These are phyloP conservation scores for Triglochin maritima DNA, from an alignment of 106 monocot genomes.

Conservation along the genomic window DNA sequence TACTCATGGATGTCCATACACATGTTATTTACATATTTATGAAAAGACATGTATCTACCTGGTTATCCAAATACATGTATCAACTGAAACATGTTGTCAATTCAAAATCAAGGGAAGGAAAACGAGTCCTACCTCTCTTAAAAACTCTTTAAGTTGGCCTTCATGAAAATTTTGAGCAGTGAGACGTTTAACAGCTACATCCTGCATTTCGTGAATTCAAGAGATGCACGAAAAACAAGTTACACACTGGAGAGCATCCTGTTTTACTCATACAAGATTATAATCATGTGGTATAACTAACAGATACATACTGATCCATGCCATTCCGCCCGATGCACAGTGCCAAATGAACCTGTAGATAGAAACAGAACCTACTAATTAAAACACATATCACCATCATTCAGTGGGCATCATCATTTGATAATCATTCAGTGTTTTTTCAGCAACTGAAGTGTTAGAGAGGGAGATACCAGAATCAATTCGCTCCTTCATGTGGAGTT, in stretches of 20 bases:
- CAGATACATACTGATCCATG: constrained; percentile 58
- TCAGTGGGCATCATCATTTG: too few relatives aligned
- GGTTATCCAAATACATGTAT: too few relatives aligned
- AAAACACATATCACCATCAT: too few relatives aligned
- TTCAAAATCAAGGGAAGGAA: neutral
- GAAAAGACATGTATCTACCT: too few relatives aligned
- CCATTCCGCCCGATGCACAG: constrained; percentile 83
- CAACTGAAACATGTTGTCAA: too few relatives aligned
- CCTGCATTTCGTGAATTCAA: too few relatives aligned
- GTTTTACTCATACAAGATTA: neutral
- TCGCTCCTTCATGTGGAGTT: constrained; percentile 56
- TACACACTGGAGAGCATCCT: neutral
- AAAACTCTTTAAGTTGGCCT: constrained; percentile 53
- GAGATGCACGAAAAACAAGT: neutral
- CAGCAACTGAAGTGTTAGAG: too few relatives aligned
- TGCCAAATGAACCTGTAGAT: constrained; percentile 66
- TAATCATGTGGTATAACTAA: neutral
- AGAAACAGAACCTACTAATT: neutral
- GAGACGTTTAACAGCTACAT: constrained; percentile 84
- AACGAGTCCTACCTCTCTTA: constrained; percentile 55
- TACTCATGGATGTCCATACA: neutral
- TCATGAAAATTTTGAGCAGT: constrained; percentile 66
- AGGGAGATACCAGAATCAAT: constrained; percentile 50
- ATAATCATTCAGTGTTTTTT: too few relatives aligned
- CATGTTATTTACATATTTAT: neutral